These are phyloP conservation scores for Solanum corneliomulleri DNA, from an alignment of 257 asterid species.

Conservation along the genomic window DNA sequence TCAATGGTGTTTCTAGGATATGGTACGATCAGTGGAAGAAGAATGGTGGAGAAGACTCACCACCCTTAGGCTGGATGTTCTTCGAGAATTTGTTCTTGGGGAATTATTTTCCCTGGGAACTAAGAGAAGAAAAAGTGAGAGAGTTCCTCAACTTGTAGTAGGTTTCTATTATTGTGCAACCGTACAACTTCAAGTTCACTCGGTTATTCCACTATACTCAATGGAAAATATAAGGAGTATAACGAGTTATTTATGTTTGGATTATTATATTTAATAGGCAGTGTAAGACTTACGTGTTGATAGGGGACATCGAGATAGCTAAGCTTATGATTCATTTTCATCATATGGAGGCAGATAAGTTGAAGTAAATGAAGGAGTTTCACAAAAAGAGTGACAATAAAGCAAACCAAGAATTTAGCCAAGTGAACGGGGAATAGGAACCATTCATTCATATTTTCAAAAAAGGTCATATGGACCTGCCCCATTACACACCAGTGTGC, in stretches of 20 bases:
- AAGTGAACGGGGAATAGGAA: not conserved
- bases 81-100: not conserved
- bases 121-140: not conserved
- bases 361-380: not conserved
- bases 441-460: not conserved
- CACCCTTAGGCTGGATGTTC: not conserved
- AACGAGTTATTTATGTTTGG: not conserved
- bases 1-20: not conserved
- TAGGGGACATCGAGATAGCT: not conserved
- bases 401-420: not conserved
- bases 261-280: no score
- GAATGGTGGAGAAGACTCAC: not conserved
- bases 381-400: not conserved
- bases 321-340: not conserved
- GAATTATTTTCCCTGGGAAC: not conserved
- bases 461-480: not conserved
- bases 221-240: not conserved
- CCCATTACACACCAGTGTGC: not conserved
- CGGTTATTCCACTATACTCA: not conserved
- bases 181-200: not conserved
- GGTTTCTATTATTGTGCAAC: not conserved
- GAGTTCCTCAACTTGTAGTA: not conserved
- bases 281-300: not conserved
- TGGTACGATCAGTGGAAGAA: not conserved
- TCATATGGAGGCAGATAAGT: not conserved